phyloP scores from a whole-genome alignment of 331 rosid species.

The Ulmus americana region DNA sequence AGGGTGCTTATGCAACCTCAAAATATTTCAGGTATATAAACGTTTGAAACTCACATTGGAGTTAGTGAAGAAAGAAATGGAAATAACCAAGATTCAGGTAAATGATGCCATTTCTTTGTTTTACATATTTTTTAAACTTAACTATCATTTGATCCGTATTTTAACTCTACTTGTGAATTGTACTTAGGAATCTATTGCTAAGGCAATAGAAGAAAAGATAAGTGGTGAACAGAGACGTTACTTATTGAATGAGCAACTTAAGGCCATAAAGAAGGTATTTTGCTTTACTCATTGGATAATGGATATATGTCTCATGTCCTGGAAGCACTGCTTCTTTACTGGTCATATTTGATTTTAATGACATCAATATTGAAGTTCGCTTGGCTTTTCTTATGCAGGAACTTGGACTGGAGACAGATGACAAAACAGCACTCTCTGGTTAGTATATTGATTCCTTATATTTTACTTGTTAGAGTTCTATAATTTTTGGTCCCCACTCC shows the following conservation, averaged over 20 bases:
- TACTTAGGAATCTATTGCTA: slow-evolving; percentile 86
- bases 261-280: slow-evolving; percentile 94
- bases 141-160: slow-evolving; percentile 16
- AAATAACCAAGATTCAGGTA: slow-evolving; percentile 97
- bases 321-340: slow-evolving; percentile 7
- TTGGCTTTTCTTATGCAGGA: slow-evolving; percentile 48
- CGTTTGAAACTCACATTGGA: slow-evolving; percentile 89
- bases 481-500: background rate
- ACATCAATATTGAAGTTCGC: slow-evolving; percentile 15
- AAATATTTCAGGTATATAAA: slow-evolving; percentile 58
- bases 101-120: slow-evolving; percentile 9
- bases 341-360: slow-evolving; percentile 11
- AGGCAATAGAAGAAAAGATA: slow-evolving; percentile 97
- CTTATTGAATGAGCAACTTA: slow-evolving; percentile 87
- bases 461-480: background rate
- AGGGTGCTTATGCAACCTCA: slow-evolving; percentile 3
- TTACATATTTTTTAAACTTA: background rate
- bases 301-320: background rate
- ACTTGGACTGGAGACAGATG: slow-evolving; percentile 92
- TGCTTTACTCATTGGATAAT: background rate
- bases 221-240: slow-evolving; percentile 98
- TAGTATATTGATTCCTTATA: slow-evolving; percentile 24
- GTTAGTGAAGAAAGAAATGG: slow-evolving; percentile 97
- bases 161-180: slow-evolving; percentile 10
- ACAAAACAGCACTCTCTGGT: slow-evolving; percentile 98